A percentile compares a stretch with the other conserved stretches of the same genome.
phyloP scores from a whole-genome alignment of 2,329 filamentous ascomycete species.

The Xylaria sp. region DNA sequence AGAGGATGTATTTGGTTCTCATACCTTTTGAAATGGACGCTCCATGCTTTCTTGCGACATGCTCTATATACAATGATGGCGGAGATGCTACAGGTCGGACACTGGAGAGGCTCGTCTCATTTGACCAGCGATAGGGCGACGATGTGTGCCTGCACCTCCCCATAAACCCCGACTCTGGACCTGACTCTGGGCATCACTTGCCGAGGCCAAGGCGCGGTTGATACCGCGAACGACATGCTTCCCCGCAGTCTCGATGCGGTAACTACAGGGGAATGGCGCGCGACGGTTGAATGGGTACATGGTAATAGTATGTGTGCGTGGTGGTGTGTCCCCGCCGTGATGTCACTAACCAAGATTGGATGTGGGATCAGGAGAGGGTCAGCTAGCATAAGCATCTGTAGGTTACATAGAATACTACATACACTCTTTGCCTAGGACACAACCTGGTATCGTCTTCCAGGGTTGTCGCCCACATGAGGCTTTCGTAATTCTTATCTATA shows the following conservation, averaged over 20 bases:
- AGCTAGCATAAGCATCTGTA: background rate
- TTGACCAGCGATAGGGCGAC: background rate
- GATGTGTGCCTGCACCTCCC: background rate
- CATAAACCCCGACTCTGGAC: conserved; percentile 14
- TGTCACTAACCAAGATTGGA: background rate
- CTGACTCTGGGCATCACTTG: conserved; percentile 14
- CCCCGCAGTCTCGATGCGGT: conserved; percentile 23
- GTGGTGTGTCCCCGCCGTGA: background rate
- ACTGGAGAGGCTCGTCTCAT: background rate
- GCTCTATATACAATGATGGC: background rate
- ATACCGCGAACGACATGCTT: conserved; percentile 23
- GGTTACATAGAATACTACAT: too few species aligned
- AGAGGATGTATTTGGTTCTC: background rate
- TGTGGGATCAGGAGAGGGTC: background rate
- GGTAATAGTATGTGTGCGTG: too few species aligned
- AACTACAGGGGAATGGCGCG: conserved; percentile 5
- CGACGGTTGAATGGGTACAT: conserved; percentile 9
- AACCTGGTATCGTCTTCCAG: too few species aligned
- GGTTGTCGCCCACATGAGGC: too few species aligned
- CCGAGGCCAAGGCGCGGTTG: conserved; percentile 18
- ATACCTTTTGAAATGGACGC: conserved; percentile 36
- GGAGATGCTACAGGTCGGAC: background rate
- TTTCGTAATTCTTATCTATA: too few species aligned
- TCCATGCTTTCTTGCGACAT: conserved; percentile 22
- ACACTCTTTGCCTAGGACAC: too few species aligned